Percentiles rank a stretch among this genome's conserved stretches.
These are phyloP conservation scores for Hymenoscyphus occultus DNA, from an alignment of 2,329 filamentous ascomycete genomes.

Conservation along the genomic window DNA sequence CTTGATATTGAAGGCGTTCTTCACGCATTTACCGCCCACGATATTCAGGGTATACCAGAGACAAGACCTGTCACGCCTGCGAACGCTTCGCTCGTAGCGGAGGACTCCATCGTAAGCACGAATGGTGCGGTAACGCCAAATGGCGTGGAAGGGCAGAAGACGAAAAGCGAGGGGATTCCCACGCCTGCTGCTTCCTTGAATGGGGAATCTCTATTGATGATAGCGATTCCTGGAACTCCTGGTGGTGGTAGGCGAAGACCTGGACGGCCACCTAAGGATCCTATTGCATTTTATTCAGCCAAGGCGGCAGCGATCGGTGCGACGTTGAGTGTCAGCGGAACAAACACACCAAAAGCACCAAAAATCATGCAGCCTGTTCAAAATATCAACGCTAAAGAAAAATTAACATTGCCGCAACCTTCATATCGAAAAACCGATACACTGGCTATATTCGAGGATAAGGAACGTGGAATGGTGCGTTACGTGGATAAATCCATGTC, in stretches of 20 bases:
- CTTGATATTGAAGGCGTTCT: constrained; percentile 84
- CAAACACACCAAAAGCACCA: constrained; percentile 48
- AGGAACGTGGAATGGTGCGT: constrained; percentile 77
- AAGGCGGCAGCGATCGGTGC: constrained; percentile 41
- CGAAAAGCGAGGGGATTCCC: constrained; percentile 29
- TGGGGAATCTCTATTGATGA: constrained; percentile 24
- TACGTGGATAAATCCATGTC: constrained; percentile 97
- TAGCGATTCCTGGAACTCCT: constrained; percentile 39
- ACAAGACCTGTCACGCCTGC: constrained; percentile 43
- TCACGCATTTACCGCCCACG: constrained; percentile 74
- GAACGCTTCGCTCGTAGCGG: constrained; percentile 37
- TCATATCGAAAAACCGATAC: constrained; percentile 74
- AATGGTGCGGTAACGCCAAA: constrained; percentile 25
- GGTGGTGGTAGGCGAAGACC: constrained; percentile 53
- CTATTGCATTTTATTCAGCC: constrained; percentile 54
- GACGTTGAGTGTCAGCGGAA: constrained; percentile 11
- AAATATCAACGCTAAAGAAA: constrained; percentile 78
- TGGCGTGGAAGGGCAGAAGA: constrained; percentile 25
- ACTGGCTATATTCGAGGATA: constrained; percentile 79
- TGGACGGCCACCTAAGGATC: constrained; percentile 62
- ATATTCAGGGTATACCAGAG: constrained; percentile 72
- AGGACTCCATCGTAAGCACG: constrained; percentile 43
- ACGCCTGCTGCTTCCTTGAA: constrained; percentile 27
- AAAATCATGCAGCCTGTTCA: constrained; percentile 60
- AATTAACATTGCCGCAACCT: constrained; percentile 72